Conservation (phyloP, 257 asterid genomes). For the Jaltomata sinuosa region DNA sequence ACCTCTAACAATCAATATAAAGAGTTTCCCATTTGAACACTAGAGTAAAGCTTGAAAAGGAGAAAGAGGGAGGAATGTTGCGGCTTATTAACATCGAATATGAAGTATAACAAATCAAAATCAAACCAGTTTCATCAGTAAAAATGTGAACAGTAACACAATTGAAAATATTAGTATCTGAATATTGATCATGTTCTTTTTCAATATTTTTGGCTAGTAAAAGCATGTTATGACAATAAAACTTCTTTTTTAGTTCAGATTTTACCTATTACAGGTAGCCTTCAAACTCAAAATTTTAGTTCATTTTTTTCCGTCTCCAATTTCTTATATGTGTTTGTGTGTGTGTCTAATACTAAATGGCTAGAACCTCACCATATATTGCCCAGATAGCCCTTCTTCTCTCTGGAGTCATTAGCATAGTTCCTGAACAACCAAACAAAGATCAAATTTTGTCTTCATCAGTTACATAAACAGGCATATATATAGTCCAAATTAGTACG, state of each 20-base stretch:
- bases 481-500: not conserved
- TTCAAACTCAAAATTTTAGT: not conserved
- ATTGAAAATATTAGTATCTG: too few species aligned
- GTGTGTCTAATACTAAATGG: not conserved
- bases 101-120: not conserved
- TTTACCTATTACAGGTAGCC: not conserved
- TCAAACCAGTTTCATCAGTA: too few species aligned
- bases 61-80: not conserved
- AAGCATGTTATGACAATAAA: not conserved
- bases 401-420: conserved; percentile 92
- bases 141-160: too few species aligned
- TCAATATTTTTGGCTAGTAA: too few species aligned
- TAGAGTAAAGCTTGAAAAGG: not conserved
- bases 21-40: not conserved
- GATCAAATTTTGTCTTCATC: not conserved
- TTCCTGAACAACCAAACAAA: conserved; percentile 42
- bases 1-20: not conserved
- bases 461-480: not conserved
- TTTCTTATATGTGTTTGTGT: not conserved
- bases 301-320: not conserved
- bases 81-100: not conserved
- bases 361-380: conserved; percentile 63
- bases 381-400: conserved; percentile 98
- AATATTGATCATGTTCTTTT: too few species aligned
- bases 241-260: not conserved